Evolutionary conservation across 2,329 filamentous ascomycete species (phyloP).

Genomic region (Fusarium dlaminii): DNA sequence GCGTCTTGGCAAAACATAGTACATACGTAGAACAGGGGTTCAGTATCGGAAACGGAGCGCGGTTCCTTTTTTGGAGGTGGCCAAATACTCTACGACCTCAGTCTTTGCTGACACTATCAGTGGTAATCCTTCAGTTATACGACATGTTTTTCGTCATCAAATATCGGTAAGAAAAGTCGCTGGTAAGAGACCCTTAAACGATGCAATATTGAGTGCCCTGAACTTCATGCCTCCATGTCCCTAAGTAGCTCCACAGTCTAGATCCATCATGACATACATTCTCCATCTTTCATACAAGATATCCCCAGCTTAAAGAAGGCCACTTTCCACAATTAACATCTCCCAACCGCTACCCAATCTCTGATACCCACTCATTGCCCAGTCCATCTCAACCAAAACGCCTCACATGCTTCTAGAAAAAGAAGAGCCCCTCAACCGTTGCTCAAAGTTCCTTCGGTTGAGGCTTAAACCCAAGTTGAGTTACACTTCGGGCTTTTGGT

Average conservation of each 20-base stretch:
- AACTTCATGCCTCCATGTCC: not conserved
- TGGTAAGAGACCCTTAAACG: not conserved
- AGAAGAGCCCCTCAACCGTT: not conserved
- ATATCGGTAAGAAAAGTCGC: not conserved
- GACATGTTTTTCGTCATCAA: not conserved
- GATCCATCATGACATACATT: constrained; percentile 19
- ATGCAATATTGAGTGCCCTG: not conserved
- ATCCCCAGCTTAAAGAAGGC: constrained; percentile 1
- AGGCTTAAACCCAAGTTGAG: constrained; percentile 7
- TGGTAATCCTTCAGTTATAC: not conserved
- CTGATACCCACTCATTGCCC: not conserved
- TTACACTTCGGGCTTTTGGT: not conserved
- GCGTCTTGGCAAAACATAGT: constrained; percentile 6
- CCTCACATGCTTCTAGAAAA: constrained; percentile 14
- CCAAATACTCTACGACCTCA: constrained; percentile 5
- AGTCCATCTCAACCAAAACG: not conserved
- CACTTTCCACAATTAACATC: constrained; percentile 15
- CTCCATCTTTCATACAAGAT: constrained; percentile 22
- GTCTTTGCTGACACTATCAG: not conserved
- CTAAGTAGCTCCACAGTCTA: not conserved
- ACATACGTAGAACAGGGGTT: constrained; percentile 6
- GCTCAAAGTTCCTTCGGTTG: not conserved
- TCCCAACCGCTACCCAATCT: not conserved
- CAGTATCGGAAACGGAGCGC: not conserved
- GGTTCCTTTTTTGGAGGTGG: constrained; percentile 2